Percentiles rank a stretch among this genome's conserved stretches.
These are phyloP conservation scores for Cephaloascus fragrans DNA, from an alignment of 805 yeast species.

Conservation along the genomic window DNA sequence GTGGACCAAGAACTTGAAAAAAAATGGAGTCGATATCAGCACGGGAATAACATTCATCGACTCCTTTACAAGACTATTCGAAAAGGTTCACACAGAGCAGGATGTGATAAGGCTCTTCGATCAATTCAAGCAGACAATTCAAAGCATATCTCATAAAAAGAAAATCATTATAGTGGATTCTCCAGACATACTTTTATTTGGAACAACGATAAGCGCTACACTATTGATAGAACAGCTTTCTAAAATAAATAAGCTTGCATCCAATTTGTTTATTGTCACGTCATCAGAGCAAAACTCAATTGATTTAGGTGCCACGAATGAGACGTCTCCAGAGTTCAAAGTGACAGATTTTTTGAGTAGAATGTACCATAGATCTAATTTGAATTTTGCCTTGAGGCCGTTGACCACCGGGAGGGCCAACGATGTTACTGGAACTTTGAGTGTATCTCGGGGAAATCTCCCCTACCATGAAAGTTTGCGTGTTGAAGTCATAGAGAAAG, in stretches of 20 bases:
- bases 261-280: conserved; percentile 23
- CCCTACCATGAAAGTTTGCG: conserved; percentile 16
- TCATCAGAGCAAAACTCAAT: conserved; percentile 29
- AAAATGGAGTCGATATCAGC: conserved; percentile 24
- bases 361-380: conserved; percentile 37
- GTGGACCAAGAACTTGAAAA: conserved; percentile 22
- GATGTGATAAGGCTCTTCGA: conserved; percentile 3
- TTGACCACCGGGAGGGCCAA: conserved; percentile 73
- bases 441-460: conserved; percentile 47
- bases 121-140: conserved; percentile 6
- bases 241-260: conserved; percentile 19
- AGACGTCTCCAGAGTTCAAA: conserved; percentile 25
- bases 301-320: conserved; percentile 12
- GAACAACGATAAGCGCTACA: conserved; percentile 26
- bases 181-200: conserved; percentile 34
- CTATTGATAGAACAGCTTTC: conserved; percentile 22
- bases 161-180: conserved; percentile 32
- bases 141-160: conserved; percentile 3
- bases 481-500: conserved; percentile 41
- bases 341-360: conserved; percentile 37
- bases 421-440: conserved; percentile 69
- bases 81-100: conserved; percentile 13
- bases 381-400: conserved; percentile 53
- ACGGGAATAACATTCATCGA: conserved; percentile 26
- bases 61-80: conserved; percentile 22